phyloP scores from a whole-genome alignment of 2,329 filamentous ascomycete genomes.

The Hymenoscyphus scutula region DNA sequence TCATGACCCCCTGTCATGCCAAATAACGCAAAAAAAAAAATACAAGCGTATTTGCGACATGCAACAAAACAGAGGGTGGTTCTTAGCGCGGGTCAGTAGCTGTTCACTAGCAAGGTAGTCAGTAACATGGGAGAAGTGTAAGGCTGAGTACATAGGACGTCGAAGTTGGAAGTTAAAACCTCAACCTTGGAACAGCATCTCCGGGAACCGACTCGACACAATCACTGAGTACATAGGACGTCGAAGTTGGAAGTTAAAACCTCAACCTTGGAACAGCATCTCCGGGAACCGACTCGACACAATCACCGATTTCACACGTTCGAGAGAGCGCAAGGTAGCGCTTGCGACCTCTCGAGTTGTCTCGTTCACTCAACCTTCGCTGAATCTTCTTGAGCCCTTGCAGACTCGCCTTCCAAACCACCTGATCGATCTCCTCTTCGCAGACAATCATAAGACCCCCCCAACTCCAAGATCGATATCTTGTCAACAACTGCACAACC shows the following conservation, averaged over 20 bases:
- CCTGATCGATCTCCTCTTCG: not conserved
- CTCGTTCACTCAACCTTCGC: not conserved
- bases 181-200: not conserved
- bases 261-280: not conserved
- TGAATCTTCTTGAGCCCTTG: not conserved
- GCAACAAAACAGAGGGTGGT: too few species aligned
- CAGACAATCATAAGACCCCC: not conserved
- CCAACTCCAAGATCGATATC: not conserved
- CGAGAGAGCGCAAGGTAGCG: not conserved
- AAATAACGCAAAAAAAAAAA: not conserved
- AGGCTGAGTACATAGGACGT: not conserved
- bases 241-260: not conserved
- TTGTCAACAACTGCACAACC: not conserved
- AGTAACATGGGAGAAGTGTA: not conserved
- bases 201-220: not conserved
- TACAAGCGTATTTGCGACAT: too few species aligned
- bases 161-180: not conserved
- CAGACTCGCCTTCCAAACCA: not conserved
- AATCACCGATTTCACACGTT: not conserved
- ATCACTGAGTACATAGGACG: not conserved
- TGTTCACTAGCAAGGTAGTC: not conserved
- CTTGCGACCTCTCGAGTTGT: not conserved
- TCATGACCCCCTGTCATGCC: not conserved
- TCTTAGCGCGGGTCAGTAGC: too few species aligned
- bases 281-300: not conserved